Evolutionary conservation across 495 filamentous ascomycete genomes (phyloP).

Genomic region (Sabuloglossum arenarium): DNA sequence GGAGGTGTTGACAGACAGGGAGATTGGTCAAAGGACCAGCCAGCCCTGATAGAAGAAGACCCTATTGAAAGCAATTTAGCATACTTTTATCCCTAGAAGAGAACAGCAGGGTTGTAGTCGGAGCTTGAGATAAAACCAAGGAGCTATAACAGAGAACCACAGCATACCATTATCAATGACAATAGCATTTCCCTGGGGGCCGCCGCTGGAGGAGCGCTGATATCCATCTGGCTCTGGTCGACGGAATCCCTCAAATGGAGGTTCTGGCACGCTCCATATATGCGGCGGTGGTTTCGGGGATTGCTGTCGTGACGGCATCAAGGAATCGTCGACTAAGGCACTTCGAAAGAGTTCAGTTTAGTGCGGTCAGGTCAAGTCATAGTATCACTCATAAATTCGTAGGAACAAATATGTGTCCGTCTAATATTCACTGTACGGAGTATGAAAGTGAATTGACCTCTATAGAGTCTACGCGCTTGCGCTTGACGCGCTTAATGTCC

Average conservation of each 20-base stretch:
- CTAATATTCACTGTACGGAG: neutral
- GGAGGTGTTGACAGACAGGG: slow-evolving; percentile 68
- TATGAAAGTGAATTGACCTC: neutral
- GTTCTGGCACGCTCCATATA: slow-evolving; percentile 40
- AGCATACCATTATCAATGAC: slow-evolving; percentile 89
- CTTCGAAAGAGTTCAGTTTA: neutral
- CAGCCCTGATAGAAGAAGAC: slow-evolving; percentile 70
- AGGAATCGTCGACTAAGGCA: neutral
- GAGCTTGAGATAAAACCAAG: too few species aligned
- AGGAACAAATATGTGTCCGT: neutral
- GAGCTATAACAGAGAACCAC: neutral
- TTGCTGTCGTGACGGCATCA: slow-evolving; percentile 17
- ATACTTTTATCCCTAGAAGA: neutral
- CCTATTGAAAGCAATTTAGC: slow-evolving; percentile 26
- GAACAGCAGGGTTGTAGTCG: neutral
- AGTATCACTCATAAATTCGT: neutral
- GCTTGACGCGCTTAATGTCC: neutral
- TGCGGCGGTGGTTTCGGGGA: slow-evolving; percentile 27
- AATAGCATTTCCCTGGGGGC: slow-evolving; percentile 43
- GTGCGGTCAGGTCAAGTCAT: neutral
- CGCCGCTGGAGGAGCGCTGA: slow-evolving; percentile 26
- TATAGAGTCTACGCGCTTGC: neutral
- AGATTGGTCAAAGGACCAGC: slow-evolving; percentile 73
- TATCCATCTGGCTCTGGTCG: slow-evolving; percentile 46
- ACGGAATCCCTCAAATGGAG: slow-evolving; percentile 54